Base-by-base conservation (phyloP, 495 filamentous ascomycete species). In the Talaromyces trachyspermus region DNA sequence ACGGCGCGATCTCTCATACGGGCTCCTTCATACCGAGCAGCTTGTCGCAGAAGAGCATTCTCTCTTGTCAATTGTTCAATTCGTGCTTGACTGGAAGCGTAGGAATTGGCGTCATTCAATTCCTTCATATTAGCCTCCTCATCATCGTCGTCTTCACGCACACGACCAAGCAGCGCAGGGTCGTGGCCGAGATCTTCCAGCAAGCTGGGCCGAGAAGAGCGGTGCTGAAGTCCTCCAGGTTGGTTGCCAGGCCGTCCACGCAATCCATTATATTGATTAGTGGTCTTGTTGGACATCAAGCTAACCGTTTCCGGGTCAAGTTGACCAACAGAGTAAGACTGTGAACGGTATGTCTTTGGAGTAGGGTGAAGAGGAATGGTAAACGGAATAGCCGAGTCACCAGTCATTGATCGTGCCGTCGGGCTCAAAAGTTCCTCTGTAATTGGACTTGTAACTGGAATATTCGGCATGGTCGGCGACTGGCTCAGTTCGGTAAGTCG, bases 271-370 rank as follows among this genome's bases (percentile, higher is more conserved):
- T 54, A 54, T 53, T 70, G 60, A 58, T 55, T 58, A 14, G 71
- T 61, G 30, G 71, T 52, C 50, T 75, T 66, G 45, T 67, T 68
- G 12, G 77, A 59, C 51, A 68, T 62, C 19, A 71, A 49, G 25
- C 51, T 66, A 48, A 65, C 48, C 27, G 61, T 61, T 39, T 95
- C 88, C 5, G 83, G 76, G 19, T 95, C 89, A 50, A 87, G 64
- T 60, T 98, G 92, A 19, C 92, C 92, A 22, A 95, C 90, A 2
- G 91, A 96, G 61, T 96, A 97, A 4, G 92, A 98, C 66, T 95
- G 88, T 11, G 92, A 98, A 24, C 92, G 85, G 57, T 94, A 94
- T 2, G 86, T 91, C 58, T 95, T 92, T 8, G 85, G 86, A 0
- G 89, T 92, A 3, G 90, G 90, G 50, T 95, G 87, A 11, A 96